Conservation (phyloP, 2,329 filamentous ascomycete genomes). For the Penicillium sp. region DNA sequence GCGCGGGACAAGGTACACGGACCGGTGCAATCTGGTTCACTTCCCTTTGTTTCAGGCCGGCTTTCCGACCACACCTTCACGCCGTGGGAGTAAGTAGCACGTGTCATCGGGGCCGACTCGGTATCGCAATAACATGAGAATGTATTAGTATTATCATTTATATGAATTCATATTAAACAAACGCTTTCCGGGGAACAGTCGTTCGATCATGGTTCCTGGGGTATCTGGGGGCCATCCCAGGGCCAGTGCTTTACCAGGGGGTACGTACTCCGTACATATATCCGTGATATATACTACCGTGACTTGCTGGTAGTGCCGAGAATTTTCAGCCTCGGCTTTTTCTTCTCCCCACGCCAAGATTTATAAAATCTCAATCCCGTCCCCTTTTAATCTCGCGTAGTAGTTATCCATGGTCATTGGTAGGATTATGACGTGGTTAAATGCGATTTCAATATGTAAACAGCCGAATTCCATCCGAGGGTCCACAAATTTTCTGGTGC, state of each 20-base stretch:
- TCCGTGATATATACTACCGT: not conserved
- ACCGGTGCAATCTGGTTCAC: not conserved
- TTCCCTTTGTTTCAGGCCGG: not conserved
- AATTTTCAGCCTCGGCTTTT: not conserved
- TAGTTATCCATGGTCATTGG: not conserved
- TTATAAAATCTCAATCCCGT: not conserved
- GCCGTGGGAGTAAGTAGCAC: not conserved
- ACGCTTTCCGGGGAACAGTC: not conserved
- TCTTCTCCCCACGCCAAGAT: conserved; percentile 1
- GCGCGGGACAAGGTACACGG: not conserved
- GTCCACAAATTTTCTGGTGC: not conserved
- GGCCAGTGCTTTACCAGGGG: not conserved
- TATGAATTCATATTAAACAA: not conserved
- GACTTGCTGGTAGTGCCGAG: not conserved
- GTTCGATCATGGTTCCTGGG: not conserved
- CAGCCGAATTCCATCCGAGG: not conserved
- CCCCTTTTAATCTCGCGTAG: not conserved
- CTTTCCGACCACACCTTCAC: not conserved
- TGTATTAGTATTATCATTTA: not conserved
- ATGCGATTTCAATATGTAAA: not conserved
- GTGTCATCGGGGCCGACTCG: not conserved
- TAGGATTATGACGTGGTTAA: not conserved
- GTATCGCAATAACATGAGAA: not conserved
- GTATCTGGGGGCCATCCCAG: too few species aligned
- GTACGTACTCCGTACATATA: not conserved